phyloP scores from a whole-genome alignment of 1,284 basidiomycete genomes.

The Trametes polyzona region DNA sequence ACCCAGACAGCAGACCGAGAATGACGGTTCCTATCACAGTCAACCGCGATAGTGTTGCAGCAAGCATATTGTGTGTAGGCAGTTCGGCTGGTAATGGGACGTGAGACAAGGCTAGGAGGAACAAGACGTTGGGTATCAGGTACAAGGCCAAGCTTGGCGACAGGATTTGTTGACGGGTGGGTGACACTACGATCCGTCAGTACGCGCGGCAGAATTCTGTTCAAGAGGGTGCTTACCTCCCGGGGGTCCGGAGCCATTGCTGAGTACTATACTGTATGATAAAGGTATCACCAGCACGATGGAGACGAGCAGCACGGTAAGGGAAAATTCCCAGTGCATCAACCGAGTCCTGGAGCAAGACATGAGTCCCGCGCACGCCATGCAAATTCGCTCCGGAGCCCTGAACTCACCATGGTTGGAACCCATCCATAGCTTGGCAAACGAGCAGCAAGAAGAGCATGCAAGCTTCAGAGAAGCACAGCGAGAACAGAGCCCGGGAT shows the following conservation, averaged over 20 bases:
- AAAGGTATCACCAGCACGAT: slow-evolving; percentile 67
- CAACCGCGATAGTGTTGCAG: slow-evolving; percentile 59
- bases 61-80: slow-evolving; percentile 45
- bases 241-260: slow-evolving; percentile 36
- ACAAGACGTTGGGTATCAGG: slow-evolving; percentile 55
- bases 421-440: slow-evolving; percentile 59
- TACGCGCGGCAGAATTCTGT: neutral
- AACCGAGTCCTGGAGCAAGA: slow-evolving; percentile 51
- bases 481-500: slow-evolving; percentile 59
- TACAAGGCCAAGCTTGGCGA: slow-evolving; percentile 44
- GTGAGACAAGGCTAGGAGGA: slow-evolving; percentile 62
- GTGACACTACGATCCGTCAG: slow-evolving; percentile 26
- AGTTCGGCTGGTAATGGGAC: slow-evolving; percentile 65
- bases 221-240: slow-evolving; percentile 10
- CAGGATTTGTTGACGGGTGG: slow-evolving; percentile 35
- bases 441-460: slow-evolving; percentile 69
- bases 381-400: neutral
- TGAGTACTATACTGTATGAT: slow-evolving; percentile 60
- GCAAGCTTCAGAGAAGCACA: slow-evolving; percentile 71
- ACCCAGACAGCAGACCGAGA: slow-evolving; percentile 73
- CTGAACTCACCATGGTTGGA: slow-evolving; percentile 53
- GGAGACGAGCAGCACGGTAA: slow-evolving; percentile 55
- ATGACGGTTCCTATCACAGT: slow-evolving; percentile 75
- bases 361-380: neutral
- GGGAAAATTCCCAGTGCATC: slow-evolving; percentile 65